Evolutionary conservation across 371 early-diverging fungal species (phyloP).

Genomic region (Amoeboaphelidium protococcarum): DNA sequence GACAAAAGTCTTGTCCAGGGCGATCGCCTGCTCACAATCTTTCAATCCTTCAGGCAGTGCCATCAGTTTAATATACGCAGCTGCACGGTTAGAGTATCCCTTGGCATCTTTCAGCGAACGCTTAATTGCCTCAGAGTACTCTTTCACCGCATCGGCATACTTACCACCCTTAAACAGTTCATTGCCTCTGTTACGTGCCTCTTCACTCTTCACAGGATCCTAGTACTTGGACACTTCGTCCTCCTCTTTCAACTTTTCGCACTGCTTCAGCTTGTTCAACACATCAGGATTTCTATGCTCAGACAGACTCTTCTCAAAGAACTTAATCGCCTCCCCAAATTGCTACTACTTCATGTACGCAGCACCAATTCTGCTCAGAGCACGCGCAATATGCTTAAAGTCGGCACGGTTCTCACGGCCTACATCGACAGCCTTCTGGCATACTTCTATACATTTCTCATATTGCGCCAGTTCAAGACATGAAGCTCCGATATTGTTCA

Average conservation of each 20-base stretch:
- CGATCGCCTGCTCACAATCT: slow-evolving; percentile 72
- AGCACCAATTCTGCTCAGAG: slow-evolving; percentile 68
- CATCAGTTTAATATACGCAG: slow-evolving; percentile 79
- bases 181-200: slow-evolving; percentile 81
- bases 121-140: slow-evolving; percentile 89
- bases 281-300: slow-evolving; percentile 87
- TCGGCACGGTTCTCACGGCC: slow-evolving; percentile 75
- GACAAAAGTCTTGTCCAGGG: slow-evolving; percentile 59
- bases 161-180: slow-evolving; percentile 64
- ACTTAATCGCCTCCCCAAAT: slow-evolving; percentile 58
- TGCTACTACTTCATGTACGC: slow-evolving; percentile 57
- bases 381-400: slow-evolving; percentile 79
- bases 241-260: slow-evolving; percentile 49
- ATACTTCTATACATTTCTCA: slow-evolving; percentile 68
- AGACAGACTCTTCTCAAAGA: slow-evolving; percentile 66
- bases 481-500: slow-evolving; percentile 85
- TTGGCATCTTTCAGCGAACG: slow-evolving; percentile 70
- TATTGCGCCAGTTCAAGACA: slow-evolving; percentile 73
- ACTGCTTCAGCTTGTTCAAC: slow-evolving; percentile 58
- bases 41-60: slow-evolving; percentile 78
- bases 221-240: slow-evolving; percentile 58
- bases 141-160: slow-evolving; percentile 68
- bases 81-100: slow-evolving; percentile 85
- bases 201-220: slow-evolving; percentile 51
- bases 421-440: slow-evolving; percentile 68